Evolutionary conservation across 1,284 basidiomycete genomes (phyloP), one percentile per base, ranked within the genome.

Genomic region (Singerocomus inundabilis): DNA sequence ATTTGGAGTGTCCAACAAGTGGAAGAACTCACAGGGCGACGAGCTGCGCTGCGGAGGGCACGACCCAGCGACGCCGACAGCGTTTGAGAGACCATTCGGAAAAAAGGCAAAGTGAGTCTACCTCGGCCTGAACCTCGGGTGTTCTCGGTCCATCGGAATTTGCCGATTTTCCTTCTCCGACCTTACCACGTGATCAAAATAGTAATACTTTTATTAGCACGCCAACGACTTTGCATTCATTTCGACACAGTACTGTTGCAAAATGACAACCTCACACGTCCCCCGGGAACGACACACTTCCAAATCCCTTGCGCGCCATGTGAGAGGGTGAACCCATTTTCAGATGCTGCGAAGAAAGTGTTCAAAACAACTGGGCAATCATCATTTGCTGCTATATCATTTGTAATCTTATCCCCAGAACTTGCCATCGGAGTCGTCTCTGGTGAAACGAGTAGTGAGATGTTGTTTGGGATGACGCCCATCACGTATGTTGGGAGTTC

Each of bases 81-180:
- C 67, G 79, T 80, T 77, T 81, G 73, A 57, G 84, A 77, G 68
- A 81, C 81, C 84, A 87, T 86, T 54, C 48, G 28, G 53, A 56
- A 56, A 56, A 56, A 54, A 51, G 46, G 49, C 18, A 42, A 49
- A 34, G 53, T 50, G 21, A 21, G 21, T 49, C 7, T 29, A 10
- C 16, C 26, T 46, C 26, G 28, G 26, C 46, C 46, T 45, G 52
- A 68, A 60, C 25, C 38, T 61, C 68, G 64, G 65, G 55, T 48
- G 61, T 64, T 69, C 65, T 66, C 68, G 64, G 64, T 42, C 42
- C 24, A 5, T 29, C 63, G 63, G 65, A 46, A 1, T 32, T 49
- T 42, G 16, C 64, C 65, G 61, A 43, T 12, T 52, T 66, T 56
- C 8, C 24, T 40, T 44, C 57, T 61, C 64, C 64, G 60, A 52